Conservation (phyloP, 805 yeast species). For the Myxozyma vanderwaltii region DNA sequence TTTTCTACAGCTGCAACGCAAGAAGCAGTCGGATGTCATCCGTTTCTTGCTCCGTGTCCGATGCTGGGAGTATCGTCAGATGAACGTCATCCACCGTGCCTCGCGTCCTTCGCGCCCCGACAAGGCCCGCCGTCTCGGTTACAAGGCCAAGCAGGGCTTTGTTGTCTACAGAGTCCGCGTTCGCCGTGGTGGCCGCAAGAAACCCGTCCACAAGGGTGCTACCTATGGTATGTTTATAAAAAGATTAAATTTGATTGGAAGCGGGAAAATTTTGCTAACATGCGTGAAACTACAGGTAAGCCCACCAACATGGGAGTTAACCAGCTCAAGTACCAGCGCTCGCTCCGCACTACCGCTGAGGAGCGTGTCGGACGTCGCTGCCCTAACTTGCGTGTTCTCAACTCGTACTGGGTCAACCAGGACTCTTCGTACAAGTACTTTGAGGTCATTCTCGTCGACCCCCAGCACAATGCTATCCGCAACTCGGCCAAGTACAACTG, state of each 20-base stretch:
- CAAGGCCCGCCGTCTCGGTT: constrained; percentile 99
- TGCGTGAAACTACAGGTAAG: constrained; percentile 51
- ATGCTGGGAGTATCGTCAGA: constrained; percentile 99
- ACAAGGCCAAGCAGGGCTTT: constrained; percentile 99
- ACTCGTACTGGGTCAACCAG: constrained; percentile 99
- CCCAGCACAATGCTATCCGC: constrained; percentile 98
- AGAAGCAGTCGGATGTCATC: constrained; percentile 99
- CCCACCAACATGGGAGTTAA: constrained; percentile 99
- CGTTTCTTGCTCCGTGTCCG: constrained; percentile 99
- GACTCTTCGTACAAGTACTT: constrained; percentile 99
- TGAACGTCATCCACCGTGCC: constrained; percentile 98
- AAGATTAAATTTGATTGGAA: neutral
- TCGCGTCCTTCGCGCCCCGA: constrained; percentile 99
- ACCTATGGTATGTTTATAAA: constrained; percentile 76
- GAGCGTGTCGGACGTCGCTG: constrained; percentile 99
- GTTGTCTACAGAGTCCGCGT: constrained; percentile 98
- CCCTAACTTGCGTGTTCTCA: constrained; percentile 97
- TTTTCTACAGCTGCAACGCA: constrained; percentile 82
- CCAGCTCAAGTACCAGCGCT: constrained; percentile 99
- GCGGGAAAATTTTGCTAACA: neutral
- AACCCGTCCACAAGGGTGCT: constrained; percentile 99
- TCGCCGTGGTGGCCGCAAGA: constrained; percentile 99
- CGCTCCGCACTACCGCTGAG: constrained; percentile 97
- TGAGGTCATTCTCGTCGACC: constrained; percentile 95
- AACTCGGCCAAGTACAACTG: constrained; percentile 99